Evolutionary conservation across 2,329 filamentous ascomycete species (phyloP).

Genomic region (Aschersonia sp.): DNA sequence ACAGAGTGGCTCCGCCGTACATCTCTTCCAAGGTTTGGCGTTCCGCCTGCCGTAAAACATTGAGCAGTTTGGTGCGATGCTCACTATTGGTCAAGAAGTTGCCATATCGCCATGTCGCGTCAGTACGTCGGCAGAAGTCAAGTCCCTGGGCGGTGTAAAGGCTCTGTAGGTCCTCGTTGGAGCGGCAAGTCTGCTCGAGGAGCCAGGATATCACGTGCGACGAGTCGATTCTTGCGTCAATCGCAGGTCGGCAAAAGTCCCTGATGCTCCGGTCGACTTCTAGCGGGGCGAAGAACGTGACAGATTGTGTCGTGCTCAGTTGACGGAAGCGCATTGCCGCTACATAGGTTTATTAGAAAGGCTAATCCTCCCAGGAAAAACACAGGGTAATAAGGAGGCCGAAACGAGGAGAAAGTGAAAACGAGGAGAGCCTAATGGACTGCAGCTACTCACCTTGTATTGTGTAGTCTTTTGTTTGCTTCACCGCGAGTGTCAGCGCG

Average conservation of each 20-base stretch:
- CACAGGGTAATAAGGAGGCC: too few relatives aligned
- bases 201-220: slow-evolving; percentile 45
- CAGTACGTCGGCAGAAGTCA: slow-evolving; percentile 42
- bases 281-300: slow-evolving; percentile 40
- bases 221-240: slow-evolving; percentile 6
- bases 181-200: slow-evolving; percentile 46
- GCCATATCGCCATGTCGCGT: slow-evolving; percentile 29
- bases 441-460: slow-evolving; percentile 43
- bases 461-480: slow-evolving; percentile 51
- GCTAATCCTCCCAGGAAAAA: too few relatives aligned
- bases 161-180: slow-evolving; percentile 42
- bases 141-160: slow-evolving; percentile 45
- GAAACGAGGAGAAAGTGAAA: too few relatives aligned
- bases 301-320: slow-evolving; percentile 37
- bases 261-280: slow-evolving; percentile 49
- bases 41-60: slow-evolving; percentile 28
- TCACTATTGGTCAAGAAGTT: slow-evolving; percentile 21
- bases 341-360: too few relatives aligned
- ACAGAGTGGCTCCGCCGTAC: slow-evolving; percentile 24
- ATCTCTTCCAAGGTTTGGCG: slow-evolving; percentile 41
- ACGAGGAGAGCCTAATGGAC: too few relatives aligned
- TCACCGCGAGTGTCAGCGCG: slow-evolving; percentile 49
- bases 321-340: slow-evolving; percentile 53
- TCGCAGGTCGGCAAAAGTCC: slow-evolving; percentile 19
- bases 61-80: slow-evolving; percentile 18